These are phyloP conservation scores for Penicillium fuscoglaucum DNA, from an alignment of 2,329 filamentous ascomycete genomes.

Conservation along the genomic window DNA sequence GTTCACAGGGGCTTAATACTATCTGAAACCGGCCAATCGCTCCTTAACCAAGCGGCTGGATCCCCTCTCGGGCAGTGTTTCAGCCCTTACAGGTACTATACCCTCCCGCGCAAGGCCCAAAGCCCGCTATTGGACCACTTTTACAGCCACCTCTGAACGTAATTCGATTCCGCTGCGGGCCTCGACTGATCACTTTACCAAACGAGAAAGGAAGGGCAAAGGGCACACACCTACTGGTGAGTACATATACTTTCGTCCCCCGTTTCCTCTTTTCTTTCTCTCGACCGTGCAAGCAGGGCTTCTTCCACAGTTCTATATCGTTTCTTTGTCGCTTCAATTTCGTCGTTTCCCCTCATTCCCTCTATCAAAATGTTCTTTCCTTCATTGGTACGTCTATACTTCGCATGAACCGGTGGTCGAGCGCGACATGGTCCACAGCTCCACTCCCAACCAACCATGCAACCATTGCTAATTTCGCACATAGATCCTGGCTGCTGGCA, in stretches of 20 bases:
- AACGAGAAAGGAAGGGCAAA: slow-evolving; percentile 5
- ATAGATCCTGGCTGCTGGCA: slow-evolving; percentile 34
- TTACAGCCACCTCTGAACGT: slow-evolving; percentile 8
- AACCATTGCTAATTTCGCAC: slow-evolving; percentile 1
- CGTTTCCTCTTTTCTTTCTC: neutral
- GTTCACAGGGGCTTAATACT: slow-evolving; percentile 3
- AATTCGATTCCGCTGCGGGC: slow-evolving; percentile 11
- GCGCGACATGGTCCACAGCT: neutral
- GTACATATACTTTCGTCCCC: slow-evolving; percentile 10
- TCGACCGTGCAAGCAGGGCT: slow-evolving; percentile 15
- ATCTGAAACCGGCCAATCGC: slow-evolving; percentile 12
- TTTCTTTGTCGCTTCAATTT: slow-evolving; percentile 8
- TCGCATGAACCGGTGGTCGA: neutral
- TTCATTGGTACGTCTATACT: slow-evolving; percentile 14
- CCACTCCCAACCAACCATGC: neutral
- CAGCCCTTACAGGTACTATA: slow-evolving; percentile 9
- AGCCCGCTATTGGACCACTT: slow-evolving; percentile 14
- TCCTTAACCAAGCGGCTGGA: neutral
- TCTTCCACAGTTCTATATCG: slow-evolving; percentile 6
- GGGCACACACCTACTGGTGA: slow-evolving; percentile 5
- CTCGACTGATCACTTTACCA: slow-evolving; percentile 10
- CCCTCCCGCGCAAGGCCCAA: slow-evolving; percentile 8
- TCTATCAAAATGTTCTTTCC: slow-evolving; percentile 11
- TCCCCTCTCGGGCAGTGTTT: slow-evolving; percentile 3
- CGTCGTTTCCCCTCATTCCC: slow-evolving; percentile 1